These are phyloP conservation scores for Hypoxylon crocopeplum DNA, from an alignment of 495 filamentous ascomycete species.

Conservation along the genomic window DNA sequence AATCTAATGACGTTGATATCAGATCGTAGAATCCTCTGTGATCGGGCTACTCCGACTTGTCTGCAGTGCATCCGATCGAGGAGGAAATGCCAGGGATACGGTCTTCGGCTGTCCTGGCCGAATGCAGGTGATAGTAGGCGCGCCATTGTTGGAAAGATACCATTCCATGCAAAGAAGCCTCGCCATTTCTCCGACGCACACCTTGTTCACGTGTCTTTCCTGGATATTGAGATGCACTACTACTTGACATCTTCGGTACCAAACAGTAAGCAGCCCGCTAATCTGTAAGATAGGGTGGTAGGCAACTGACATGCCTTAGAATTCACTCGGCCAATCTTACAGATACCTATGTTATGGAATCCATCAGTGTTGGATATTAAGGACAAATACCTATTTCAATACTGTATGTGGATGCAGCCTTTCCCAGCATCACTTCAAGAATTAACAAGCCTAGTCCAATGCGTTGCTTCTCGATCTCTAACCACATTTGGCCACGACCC, in stretches of 20 bases:
- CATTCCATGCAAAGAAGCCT: not conserved
- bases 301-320: not conserved
- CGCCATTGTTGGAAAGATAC: constrained; percentile 26
- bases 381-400: constrained; percentile 26
- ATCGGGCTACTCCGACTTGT: constrained; percentile 30
- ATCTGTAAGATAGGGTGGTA: not conserved
- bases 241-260: constrained; percentile 10
- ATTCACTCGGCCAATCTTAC: constrained; percentile 3
- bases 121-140: constrained; percentile 37
- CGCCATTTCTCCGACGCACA: constrained; percentile 8
- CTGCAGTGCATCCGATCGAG: constrained; percentile 31
- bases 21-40: constrained; percentile 38
- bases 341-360: constrained; percentile 2
- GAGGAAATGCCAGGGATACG: constrained; percentile 36
- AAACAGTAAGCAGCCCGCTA: constrained; percentile 8
- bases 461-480: constrained; percentile 34
- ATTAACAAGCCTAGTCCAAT: constrained; percentile 21
- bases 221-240: constrained; percentile 38
- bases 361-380: constrained; percentile 9
- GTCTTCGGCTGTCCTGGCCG: constrained; percentile 44
- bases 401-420: constrained; percentile 27
- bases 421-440: too few relatives aligned
- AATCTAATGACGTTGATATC: not conserved
- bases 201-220: constrained; percentile 33
- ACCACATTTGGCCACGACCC: constrained; percentile 33